Evolutionary conservation across 192 early-diverging fungal species (phyloP), one percentile per base, ranked within the genome.

Genomic region (Backusella luteola): DNA sequence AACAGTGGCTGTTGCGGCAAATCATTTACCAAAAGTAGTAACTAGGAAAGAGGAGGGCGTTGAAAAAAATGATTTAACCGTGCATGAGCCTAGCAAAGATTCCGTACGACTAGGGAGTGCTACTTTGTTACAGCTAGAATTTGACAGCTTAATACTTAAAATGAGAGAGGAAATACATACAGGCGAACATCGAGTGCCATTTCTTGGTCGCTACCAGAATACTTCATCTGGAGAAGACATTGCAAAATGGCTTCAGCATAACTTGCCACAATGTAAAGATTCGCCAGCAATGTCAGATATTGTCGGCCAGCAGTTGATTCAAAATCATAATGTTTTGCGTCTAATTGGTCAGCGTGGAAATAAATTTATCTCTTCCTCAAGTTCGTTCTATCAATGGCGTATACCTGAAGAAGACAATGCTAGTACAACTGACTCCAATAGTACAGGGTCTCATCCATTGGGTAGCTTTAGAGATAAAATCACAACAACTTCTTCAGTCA

Each of bases 351-450:
- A 85, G 59, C 87, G 90, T 36, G 92, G 92, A 6, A 90, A 88
- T 74, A 88, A 87, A 81, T 94, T 94, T 80, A 78, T 88, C 67
- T 83, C 90, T 53, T 85, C 80, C 6, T 69, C 90, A 32, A 84
- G 84, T 46, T 83, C 87, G 34, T 89, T 88, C 78, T 94, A 92
- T 80, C 93, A 94, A 79, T 94, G 92, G 92, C 86, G 90, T 68
- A 83, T 87, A 36, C 73, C 84, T 84, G 66, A 86, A 83, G 44
- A 85, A 84, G 41, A 76, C 34, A 67, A 67, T 74, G 34, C 76
- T 44, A 52, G 73, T 83, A 34, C 76, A 79, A 21, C 72, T 78
- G 79, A 80, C 34, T 35, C 44, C 7, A 35, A 26, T 34, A 39
- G 21, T 8, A 46, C 7, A 5, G 39, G 32, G 73, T 34, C 49